phyloP scores from a whole-genome alignment of 2,329 filamentous ascomycete genomes.

The Apiospora pterosperma region DNA sequence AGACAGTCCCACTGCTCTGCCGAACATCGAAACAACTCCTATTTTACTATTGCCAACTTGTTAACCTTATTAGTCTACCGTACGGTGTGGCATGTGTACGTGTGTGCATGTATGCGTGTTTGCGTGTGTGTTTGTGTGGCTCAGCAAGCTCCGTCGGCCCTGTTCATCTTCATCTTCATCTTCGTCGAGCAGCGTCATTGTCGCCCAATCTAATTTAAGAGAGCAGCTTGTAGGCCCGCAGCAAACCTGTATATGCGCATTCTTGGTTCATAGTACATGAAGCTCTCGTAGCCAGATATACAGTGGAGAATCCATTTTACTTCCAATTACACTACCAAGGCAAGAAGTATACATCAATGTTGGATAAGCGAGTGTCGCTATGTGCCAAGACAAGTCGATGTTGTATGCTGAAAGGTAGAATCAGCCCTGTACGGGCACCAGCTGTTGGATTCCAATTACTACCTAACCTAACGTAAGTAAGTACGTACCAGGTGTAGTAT shows the following conservation, averaged over 20 bases:
- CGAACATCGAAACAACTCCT: slow-evolving; percentile 1
- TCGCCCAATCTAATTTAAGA: not conserved
- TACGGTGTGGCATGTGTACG: too few relatives aligned
- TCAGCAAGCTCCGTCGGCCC: not conserved
- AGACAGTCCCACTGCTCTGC: not conserved
- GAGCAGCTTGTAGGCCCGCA: not conserved
- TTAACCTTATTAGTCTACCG: not conserved
- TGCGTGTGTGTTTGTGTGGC: not conserved
- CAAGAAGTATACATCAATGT: not conserved
- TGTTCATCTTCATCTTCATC: not conserved
- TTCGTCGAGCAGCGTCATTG: not conserved
- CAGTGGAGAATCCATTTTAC: not conserved
- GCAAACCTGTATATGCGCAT: not conserved
- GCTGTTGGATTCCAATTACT: not conserved
- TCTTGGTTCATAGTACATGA: not conserved
- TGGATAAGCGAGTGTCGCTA: not conserved
- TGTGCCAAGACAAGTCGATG: not conserved
- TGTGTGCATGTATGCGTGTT: not conserved
- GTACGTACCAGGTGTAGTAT: too few relatives aligned
- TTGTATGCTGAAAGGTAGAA: not conserved
- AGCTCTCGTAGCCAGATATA: not conserved
- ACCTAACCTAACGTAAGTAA: too few relatives aligned
- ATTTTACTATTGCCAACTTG: not conserved
- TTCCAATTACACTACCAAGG: not conserved
- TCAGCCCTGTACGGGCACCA: not conserved